These are phyloP conservation scores for Coniferiporia weirii DNA, from an alignment of 1,284 basidiomycete genomes.

Conservation along the genomic window DNA sequence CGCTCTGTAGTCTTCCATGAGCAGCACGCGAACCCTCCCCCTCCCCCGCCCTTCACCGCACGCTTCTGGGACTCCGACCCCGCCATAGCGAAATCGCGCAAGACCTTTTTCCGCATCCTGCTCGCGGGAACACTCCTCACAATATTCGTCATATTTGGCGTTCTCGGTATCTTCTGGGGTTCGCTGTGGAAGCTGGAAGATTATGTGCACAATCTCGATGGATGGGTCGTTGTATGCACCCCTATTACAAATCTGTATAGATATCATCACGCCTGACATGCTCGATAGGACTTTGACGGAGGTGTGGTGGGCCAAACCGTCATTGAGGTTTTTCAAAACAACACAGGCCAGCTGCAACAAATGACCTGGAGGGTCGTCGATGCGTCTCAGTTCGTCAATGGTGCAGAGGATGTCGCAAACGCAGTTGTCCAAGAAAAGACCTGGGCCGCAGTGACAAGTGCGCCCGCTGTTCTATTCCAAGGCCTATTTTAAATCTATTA, in stretches of 20 bases:
- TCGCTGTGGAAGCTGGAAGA: conserved; percentile 39
- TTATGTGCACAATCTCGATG: conserved; percentile 5
- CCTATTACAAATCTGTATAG: neutral
- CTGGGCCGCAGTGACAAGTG: conserved; percentile 34
- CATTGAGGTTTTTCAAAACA: conserved; percentile 19
- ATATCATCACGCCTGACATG: no score
- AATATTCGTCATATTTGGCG: conserved; percentile 30
- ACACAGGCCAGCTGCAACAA: conserved; percentile 24
- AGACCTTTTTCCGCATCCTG: conserved; percentile 6
- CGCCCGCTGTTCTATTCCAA: conserved; percentile 29
- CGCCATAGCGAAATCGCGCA: neutral
- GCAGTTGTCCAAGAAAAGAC: conserved; percentile 29
- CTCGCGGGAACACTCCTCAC: conserved; percentile 3
- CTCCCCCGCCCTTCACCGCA: conserved; percentile 7
- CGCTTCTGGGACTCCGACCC: conserved; percentile 14
- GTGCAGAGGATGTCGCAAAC: conserved; percentile 27
- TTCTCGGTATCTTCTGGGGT: conserved; percentile 47
- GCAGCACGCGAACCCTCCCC: neutral
- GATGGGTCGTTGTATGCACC: conserved; percentile 15
- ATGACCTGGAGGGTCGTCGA: conserved; percentile 37
- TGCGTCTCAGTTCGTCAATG: conserved; percentile 38
- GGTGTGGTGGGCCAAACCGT: conserved; percentile 33
- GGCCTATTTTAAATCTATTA: conserved; percentile 20
- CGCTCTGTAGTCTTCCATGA: neutral
- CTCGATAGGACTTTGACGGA: conserved; percentile 28